Conservation (phyloP, 2,329 filamentous ascomycete species). For the Lachnellula arida region DNA sequence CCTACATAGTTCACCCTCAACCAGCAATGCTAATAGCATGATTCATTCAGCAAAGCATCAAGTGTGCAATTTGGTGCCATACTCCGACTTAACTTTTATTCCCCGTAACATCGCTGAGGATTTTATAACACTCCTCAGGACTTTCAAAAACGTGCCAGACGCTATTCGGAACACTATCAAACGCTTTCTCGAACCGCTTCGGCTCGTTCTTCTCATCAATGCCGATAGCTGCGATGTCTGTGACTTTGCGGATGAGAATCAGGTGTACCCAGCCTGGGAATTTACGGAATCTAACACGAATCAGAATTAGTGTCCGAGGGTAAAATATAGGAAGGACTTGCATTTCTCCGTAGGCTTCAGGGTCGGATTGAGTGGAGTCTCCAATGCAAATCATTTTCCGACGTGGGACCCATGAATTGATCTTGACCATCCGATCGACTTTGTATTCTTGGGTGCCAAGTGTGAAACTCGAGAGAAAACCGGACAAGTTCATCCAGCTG, state of each 20-base stretch:
- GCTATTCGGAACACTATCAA: constrained; percentile 63
- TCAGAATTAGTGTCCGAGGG: constrained; percentile 6
- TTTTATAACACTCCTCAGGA: constrained; percentile 56
- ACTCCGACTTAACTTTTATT: not conserved
- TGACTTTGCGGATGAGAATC: constrained; percentile 83
- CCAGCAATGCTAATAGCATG: no score
- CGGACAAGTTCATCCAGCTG: constrained; percentile 78
- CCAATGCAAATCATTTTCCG: constrained; percentile 80
- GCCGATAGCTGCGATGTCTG: constrained; percentile 62
- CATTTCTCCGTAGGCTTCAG: constrained; percentile 82
- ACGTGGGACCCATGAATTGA: constrained; percentile 73
- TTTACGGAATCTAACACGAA: constrained; percentile 48
- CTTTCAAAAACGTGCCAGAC: constrained; percentile 82
- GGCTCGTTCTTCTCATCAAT: constrained; percentile 71
- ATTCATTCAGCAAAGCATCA: no score
- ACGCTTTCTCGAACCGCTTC: constrained; percentile 76
- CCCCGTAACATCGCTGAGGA: constrained; percentile 32
- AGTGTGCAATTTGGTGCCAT: not conserved
- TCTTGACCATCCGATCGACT: constrained; percentile 69
- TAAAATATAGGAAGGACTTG: constrained; percentile 38
- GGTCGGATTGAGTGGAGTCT: constrained; percentile 87
- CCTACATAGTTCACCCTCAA: no score
- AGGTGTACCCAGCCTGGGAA: constrained; percentile 73
- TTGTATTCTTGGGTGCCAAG: constrained; percentile 84
- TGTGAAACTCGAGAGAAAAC: constrained; percentile 74